Evolutionary conservation across 805 yeast species (phyloP).

Genomic region (Metschnikowia arizonensis): DNA sequence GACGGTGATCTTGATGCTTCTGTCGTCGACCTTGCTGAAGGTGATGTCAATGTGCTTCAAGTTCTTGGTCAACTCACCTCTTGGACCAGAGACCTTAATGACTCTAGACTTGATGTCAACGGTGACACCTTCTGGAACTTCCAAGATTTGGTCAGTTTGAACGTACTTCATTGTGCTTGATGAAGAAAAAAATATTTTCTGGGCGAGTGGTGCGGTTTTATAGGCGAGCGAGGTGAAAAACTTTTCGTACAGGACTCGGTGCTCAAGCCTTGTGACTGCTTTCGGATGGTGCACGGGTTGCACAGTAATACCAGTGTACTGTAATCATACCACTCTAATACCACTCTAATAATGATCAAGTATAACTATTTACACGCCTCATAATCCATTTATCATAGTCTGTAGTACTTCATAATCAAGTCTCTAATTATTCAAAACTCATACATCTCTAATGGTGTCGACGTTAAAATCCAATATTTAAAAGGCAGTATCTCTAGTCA

Average conservation of each 20-base stretch:
- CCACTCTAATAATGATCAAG: no score
- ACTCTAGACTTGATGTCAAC: conserved; percentile 88
- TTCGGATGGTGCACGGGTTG: conserved; percentile 5
- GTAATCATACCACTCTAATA: no score
- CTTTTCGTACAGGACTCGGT: conserved; percentile 5
- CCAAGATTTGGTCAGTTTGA: conserved; percentile 79
- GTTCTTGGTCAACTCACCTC: conserved; percentile 89
- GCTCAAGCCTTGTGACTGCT: conserved; percentile 8
- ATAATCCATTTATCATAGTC: no score
- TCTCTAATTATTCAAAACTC: no score
- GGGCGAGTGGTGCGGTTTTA: conserved; percentile 20
- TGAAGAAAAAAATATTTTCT: conserved; percentile 47
- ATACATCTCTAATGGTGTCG: no score
- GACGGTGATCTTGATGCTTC: conserved; percentile 80
- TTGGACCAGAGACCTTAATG: conserved; percentile 93
- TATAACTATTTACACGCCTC: no score
- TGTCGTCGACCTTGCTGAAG: conserved; percentile 72
- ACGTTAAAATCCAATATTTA: no score
- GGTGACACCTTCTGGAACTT: conserved; percentile 88
- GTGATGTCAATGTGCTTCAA: conserved; percentile 93
- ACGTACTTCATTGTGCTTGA: conserved; percentile 63
- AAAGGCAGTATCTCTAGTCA: no score
- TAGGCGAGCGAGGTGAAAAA: conserved; percentile 4
- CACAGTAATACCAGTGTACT: no score
- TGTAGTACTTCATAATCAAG: no score